phyloP scores from a whole-genome alignment of 805 yeast species.

The Metschnikowia matae region DNA sequence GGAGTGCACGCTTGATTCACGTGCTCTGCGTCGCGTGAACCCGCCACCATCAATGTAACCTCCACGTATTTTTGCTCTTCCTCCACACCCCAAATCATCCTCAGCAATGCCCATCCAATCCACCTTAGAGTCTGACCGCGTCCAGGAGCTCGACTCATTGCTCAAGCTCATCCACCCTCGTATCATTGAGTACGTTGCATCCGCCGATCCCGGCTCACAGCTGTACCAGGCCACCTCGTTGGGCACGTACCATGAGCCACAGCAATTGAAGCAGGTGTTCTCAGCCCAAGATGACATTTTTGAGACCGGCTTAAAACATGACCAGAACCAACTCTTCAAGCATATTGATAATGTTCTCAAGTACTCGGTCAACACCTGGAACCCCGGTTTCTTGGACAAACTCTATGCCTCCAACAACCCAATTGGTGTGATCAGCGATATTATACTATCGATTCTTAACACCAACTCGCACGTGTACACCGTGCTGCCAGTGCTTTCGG shows the following conservation, averaged over 20 bases:
- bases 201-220: conserved; percentile 37
- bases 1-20: background rate
- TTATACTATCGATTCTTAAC: conserved; percentile 63
- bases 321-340: conserved; percentile 39
- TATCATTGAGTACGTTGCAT: conserved; percentile 49
- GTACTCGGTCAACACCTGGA: conserved; percentile 81
- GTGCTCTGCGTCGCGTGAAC: background rate
- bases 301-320: conserved; percentile 29
- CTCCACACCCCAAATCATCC: background rate
- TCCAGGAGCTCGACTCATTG: conserved; percentile 52
- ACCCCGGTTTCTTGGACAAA: conserved; percentile 80
- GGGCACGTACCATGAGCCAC: conserved; percentile 53
- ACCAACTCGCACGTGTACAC: conserved; percentile 85
- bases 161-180: conserved; percentile 48
- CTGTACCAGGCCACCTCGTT: conserved; percentile 39
- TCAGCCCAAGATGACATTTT: conserved; percentile 32
- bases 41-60: background rate
- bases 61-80: background rate
- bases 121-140: conserved; percentile 47
- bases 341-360: conserved; percentile 55
- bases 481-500: conserved; percentile 75
- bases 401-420: conserved; percentile 84
- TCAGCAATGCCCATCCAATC: conserved; percentile 12
- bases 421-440: conserved; percentile 71
- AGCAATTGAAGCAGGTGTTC: conserved; percentile 35